A percentile compares a stretch with the other conserved stretches of the same genome.
Evolutionary conservation across 2,329 filamentous ascomycete genomes (phyloP).

Genomic region (Aspergillus thermomutatus): DNA sequence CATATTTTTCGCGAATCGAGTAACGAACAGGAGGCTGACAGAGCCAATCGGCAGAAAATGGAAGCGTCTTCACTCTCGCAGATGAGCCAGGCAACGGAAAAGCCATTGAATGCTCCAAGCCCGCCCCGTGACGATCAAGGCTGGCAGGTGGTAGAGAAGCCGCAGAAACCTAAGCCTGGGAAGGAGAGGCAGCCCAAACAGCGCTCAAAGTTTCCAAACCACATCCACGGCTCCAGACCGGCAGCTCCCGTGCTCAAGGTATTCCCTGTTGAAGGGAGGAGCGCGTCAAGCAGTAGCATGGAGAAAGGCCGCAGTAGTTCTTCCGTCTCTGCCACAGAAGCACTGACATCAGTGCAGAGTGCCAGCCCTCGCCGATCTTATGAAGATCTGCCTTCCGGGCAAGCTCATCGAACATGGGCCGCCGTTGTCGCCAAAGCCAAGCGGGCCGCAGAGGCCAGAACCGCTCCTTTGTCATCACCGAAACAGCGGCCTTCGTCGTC

Average conservation of each 20-base stretch:
- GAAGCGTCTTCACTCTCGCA: conserved; percentile 28
- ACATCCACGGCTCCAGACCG: conserved; percentile 16
- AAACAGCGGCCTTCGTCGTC: conserved; percentile 23
- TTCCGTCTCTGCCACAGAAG: conserved; percentile 35
- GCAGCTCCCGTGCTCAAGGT: conserved; percentile 24
- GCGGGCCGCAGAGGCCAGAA: conserved; percentile 13
- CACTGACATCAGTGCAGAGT: conserved; percentile 37
- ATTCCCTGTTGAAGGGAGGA: conserved; percentile 28
- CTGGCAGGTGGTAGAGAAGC: conserved; percentile 32
- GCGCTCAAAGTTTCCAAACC: conserved; percentile 14
- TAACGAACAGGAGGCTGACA: conserved; percentile 31
- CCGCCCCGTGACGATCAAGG: conserved; percentile 24
- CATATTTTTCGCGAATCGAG: conserved; percentile 29
- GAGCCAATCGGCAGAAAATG: conserved; percentile 30
- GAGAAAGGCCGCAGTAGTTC: conserved; percentile 19
- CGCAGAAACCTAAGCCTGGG: conserved; percentile 10
- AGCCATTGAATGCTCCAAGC: conserved; percentile 19
- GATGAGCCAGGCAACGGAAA: conserved; percentile 29
- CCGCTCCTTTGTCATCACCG: not conserved
- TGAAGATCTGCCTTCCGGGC: conserved; percentile 10
- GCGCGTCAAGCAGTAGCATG: conserved; percentile 24
- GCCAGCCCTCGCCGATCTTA: conserved; percentile 30
- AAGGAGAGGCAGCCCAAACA: conserved; percentile 14
- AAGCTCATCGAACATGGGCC: conserved; percentile 29
- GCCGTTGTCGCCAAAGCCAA: conserved; percentile 26